Evolutionary conservation across 306 rosid species (phyloP), one percentile per base, ranked within the genome.

Genomic region (Ammopiptanthus mongolicus): DNA sequence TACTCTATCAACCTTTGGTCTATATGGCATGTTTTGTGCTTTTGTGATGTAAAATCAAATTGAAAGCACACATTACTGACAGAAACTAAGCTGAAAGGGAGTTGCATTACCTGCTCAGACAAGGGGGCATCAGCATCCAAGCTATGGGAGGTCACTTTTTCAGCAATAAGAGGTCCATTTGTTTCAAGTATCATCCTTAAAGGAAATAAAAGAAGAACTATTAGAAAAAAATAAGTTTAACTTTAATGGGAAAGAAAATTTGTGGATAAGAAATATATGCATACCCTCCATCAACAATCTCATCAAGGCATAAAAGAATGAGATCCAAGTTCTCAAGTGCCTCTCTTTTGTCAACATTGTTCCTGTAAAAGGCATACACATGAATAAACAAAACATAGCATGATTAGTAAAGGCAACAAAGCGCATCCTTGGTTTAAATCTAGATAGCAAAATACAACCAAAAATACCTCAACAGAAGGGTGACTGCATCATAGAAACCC

Each of bases 251-350:
- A 23, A 73, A 19, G 33, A 78, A n/a, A 71, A 41, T 2, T 28
- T 68, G 64, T 47, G 67, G 67, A 36, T 23, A 60, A 73, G 70
- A 71, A 78, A 52, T 71, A 80, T 53, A 59, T 52, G 60, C 82
- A 75, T 77, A 96, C 99, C 98, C 98, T 79, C 97, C 98, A 76
- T 96, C 97, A 56, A 90, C 84, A 19, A 92, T 96, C 87, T 96
- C 97, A 19, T 92, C 99, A 44, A 96, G 88, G 66, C 99, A 92
- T 70, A 92, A 60, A 67, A 96, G 96, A 78, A 92, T 90, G 81
- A 96, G 99, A 84, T 96, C 99, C 91, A 96, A 86, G 86, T 92
- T 96, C 89, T 96, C 99, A 57, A 96, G 96, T 69, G 93, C 98
- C 85, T 92, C 98, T 69, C 91, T 83, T 86, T 90, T 92, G 62